phyloP scores from a whole-genome alignment of 257 asterid species.

The Lycium ferocissimum region DNA sequence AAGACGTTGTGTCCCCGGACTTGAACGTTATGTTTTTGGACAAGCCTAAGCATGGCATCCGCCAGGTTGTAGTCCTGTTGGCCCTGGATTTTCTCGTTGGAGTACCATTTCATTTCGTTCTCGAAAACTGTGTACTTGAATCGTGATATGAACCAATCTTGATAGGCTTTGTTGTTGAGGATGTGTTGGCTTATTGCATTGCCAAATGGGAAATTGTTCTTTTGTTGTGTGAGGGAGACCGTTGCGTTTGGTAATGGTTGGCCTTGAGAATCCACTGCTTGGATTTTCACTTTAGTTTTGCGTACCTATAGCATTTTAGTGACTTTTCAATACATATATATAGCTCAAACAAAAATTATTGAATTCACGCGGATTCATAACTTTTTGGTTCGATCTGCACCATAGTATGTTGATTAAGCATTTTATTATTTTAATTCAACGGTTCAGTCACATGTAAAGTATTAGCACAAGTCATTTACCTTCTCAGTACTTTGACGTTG shows the following conservation, averaged over 20 bases:
- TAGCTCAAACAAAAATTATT: not conserved
- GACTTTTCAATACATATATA: not conserved
- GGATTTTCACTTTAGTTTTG: slow-evolving; percentile 55
- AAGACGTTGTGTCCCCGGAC: slow-evolving; percentile 79
- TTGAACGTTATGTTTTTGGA: slow-evolving; percentile 32
- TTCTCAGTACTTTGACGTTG: slow-evolving; percentile 49
- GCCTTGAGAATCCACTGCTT: slow-evolving; percentile 58
- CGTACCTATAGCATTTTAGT: slow-evolving; percentile 49
- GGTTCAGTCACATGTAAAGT: not conserved
- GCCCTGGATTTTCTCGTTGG: slow-evolving; percentile 45
- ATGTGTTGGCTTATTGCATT: slow-evolving; percentile 59
- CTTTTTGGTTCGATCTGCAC: not conserved
- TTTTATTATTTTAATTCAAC: not conserved
- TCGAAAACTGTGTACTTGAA: slow-evolving; percentile 72
- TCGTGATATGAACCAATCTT: slow-evolving; percentile 60
- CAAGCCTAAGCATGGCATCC: slow-evolving; percentile 51
- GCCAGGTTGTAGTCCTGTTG: slow-evolving; percentile 48
- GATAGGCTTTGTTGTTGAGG: slow-evolving; percentile 51
- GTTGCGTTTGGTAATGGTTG: slow-evolving; percentile 60
- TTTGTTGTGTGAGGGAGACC: slow-evolving; percentile 39
- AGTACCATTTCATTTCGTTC: slow-evolving; percentile 75
- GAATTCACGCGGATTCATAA: not conserved
- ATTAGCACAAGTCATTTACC: slow-evolving; percentile 41
- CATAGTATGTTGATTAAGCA: not conserved
- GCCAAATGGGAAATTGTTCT: slow-evolving; percentile 50